Conservation (phyloP, 179 eudicot genomes). For the Kewa caespitosa region DNA sequence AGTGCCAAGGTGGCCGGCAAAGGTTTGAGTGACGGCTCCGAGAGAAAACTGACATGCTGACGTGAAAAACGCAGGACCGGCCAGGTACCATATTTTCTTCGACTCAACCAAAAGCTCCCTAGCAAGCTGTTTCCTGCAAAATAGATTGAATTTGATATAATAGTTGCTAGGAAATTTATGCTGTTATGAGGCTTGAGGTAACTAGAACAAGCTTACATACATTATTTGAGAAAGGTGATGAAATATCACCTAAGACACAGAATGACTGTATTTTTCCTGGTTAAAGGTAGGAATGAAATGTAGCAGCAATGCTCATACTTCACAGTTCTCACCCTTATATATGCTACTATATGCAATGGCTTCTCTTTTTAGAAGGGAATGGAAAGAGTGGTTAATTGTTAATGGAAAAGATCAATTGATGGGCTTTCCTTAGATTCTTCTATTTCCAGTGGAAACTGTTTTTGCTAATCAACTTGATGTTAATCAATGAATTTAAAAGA, state of each 20-base stretch:
- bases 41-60: slow-evolving; percentile 55
- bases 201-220: not conserved
- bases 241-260: not conserved
- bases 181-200: not conserved
- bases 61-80: slow-evolving; percentile 65
- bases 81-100: slow-evolving; percentile 53
- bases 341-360: not conserved
- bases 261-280: not conserved
- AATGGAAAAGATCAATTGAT: no score
- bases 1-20: slow-evolving; percentile 62
- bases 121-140: not conserved
- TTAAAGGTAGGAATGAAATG: not conserved
- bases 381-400: not conserved
- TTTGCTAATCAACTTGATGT: no score
- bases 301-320: not conserved
- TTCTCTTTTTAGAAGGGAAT: not conserved
- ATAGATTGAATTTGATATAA: not conserved
- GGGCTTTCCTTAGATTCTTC: no score
- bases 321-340: not conserved
- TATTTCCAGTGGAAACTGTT: no score
- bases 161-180: not conserved
- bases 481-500: no score
- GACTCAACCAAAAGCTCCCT: slow-evolving; percentile 39
- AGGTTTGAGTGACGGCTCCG: slow-evolving; percentile 58
- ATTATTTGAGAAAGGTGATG: not conserved